These are phyloP conservation scores for Pulicaria dysenterica DNA, from an alignment of 129 eudicot species.

Conservation along the genomic window DNA sequence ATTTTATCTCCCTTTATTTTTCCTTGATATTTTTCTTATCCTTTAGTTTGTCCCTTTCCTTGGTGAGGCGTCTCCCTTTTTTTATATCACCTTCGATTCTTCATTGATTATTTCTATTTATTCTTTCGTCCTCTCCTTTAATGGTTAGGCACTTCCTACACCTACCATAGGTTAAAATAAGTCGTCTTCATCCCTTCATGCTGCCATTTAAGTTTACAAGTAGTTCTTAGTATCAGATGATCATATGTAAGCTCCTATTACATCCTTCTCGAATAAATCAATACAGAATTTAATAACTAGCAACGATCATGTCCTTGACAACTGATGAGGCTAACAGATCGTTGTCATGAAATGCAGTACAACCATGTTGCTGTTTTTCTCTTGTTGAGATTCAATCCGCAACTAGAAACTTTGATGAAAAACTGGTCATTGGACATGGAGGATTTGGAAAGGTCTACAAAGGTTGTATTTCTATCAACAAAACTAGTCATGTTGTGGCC, in stretches of 20 bases:
- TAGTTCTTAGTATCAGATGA: not conserved
- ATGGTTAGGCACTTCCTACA: not conserved
- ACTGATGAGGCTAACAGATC: not conserved
- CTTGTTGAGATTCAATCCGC: conserved; percentile 11
- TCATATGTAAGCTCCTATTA: not conserved
- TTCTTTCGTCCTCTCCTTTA: not conserved
- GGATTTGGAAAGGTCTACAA: conserved; percentile 12
- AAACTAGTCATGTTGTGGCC: conserved; percentile 16
- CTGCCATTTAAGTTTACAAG: not conserved
- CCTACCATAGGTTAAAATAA: not conserved
- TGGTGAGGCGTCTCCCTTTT: too few relatives aligned
- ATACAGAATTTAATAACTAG: not conserved
- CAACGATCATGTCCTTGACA: not conserved
- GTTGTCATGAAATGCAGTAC: not conserved
- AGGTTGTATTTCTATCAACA: not conserved
- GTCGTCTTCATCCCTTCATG: not conserved
- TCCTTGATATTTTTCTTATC: too few relatives aligned
- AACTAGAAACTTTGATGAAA: conserved; percentile 10
- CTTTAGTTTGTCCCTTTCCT: too few relatives aligned
- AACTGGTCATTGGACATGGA: conserved; percentile 4
- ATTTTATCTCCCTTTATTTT: too few relatives aligned
- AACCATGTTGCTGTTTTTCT: not conserved
- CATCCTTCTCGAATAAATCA: not conserved
- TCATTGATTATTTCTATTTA: not conserved
- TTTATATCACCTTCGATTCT: too few relatives aligned